Percentiles rank a stretch among this genome's conserved stretches.
These are phyloP conservation scores for Colletotrichum musicola DNA, from an alignment of 2,329 filamentous ascomycete species.

Conservation along the genomic window DNA sequence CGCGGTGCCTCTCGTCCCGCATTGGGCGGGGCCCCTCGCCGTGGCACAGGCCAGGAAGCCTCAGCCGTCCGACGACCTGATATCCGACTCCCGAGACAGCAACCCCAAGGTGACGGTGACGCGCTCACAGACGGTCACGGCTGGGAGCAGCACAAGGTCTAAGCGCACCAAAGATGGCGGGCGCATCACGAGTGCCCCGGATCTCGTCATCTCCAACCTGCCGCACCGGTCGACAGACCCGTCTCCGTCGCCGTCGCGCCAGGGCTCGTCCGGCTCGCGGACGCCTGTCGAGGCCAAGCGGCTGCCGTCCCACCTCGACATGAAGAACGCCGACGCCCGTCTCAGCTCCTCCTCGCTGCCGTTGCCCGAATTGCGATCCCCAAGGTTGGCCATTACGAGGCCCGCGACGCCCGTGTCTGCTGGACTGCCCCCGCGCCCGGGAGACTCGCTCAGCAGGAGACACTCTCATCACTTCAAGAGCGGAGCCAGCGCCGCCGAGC, in stretches of 20 bases:
- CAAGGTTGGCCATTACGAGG: constrained; percentile 60
- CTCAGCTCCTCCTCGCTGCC: constrained; percentile 77
- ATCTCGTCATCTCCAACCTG: constrained; percentile 46
- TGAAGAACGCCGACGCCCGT: constrained; percentile 68
- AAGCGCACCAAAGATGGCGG: constrained; percentile 61
- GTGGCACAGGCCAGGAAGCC: constrained; percentile 86
- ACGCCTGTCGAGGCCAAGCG: constrained; percentile 55
- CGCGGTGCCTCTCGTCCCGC: constrained; percentile 80
- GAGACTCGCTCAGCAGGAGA: constrained; percentile 65
- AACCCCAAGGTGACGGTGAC: constrained; percentile 67
- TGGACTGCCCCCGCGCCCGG: constrained; percentile 58
- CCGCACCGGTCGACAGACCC: constrained; percentile 28
- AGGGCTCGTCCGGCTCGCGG: constrained; percentile 42
- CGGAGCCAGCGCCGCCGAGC: constrained; percentile 68
- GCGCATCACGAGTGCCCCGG: constrained; percentile 60
- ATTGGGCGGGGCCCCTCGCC: constrained; percentile 83
- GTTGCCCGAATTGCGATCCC: constrained; percentile 70
- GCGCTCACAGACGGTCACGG: constrained; percentile 77
- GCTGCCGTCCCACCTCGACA: constrained; percentile 62
- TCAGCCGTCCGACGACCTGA: constrained; percentile 70
- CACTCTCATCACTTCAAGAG: constrained; percentile 73
- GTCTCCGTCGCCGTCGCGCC: constrained; percentile 12
- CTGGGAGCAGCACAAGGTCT: constrained; percentile 63
- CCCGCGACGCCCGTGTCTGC: constrained; percentile 71
- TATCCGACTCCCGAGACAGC: constrained; percentile 65